Evolutionary conservation across 2,329 filamentous ascomycete genomes (phyloP), one percentile per base, ranked within the genome.

Genomic region (Monilinia aucupariae): DNA sequence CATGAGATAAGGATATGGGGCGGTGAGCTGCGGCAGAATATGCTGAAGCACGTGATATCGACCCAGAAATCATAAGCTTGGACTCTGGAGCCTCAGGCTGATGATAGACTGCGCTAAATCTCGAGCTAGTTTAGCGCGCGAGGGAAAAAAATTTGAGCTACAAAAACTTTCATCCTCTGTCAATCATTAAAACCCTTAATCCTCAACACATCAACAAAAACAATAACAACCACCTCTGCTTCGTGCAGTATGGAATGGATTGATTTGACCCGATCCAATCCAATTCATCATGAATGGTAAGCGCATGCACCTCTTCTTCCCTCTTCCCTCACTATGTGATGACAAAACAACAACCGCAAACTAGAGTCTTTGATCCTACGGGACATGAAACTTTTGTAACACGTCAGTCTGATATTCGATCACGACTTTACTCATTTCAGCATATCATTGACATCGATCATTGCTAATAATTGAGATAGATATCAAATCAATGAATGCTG

Each of bases 361-460:
- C 90, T 96, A 96, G 91, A 96, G 91, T 96, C 91, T 96, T 94
- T 94, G 91, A 96, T 86, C 88, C 80, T 76, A 75, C 76, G 82
- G 85, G 82, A 79, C 83, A 88, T 93, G 90, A 92, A 92, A 93
- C 87, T 85, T 82, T 70, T 85, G 86, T 90, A 87, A 85, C 87
- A 93, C 89, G 90, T 94, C 90, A 94, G 90, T 91, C 90, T 94
- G 90, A 94, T 77, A 74, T 75, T 64, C 37, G 58, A 58, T 64
- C 34, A 61, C 41, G 22, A 54, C 37, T 45, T 34, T 13, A 34
- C 47, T 49, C 30, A 43, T 34, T 61, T 15, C 8, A 25, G 41
- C 39, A 32, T 49, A 10, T 49, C 22, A 4, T 43, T 55, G 17
- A 50, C 8, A 2, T 22, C 2, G 34, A 53, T 32, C 41, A 39